A percentile compares a stretch with the other conserved stretches of the same genome.
These are phyloP conservation scores for Tolypocladium nubicola DNA, from an alignment of 2,329 filamentous ascomycete genomes.

Conservation along the genomic window DNA sequence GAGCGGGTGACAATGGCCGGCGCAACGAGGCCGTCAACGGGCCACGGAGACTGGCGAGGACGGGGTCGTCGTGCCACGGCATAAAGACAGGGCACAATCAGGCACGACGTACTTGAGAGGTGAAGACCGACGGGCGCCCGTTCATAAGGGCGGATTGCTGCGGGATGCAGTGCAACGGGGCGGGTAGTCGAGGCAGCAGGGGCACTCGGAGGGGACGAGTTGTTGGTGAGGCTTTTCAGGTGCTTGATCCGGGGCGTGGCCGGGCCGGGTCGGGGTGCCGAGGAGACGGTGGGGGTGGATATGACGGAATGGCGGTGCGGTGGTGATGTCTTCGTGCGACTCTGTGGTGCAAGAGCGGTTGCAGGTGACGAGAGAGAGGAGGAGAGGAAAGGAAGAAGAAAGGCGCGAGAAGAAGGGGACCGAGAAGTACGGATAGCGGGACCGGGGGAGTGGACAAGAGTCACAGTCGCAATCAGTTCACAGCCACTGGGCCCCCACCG, in stretches of 20 bases:
- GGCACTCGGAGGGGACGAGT: conserved; percentile 4
- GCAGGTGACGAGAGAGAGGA: conserved; percentile 2
- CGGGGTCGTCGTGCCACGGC: not conserved
- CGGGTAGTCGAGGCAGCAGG: conserved; percentile 4
- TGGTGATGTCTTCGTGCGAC: not conserved
- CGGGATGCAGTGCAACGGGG: conserved; percentile 19
- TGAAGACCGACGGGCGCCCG: conserved; percentile 76
- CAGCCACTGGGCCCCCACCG: not conserved
- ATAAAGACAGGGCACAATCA: conserved; percentile 2
- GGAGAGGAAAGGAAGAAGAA: not conserved
- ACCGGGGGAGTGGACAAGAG: not conserved
- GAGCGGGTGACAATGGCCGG: not conserved
- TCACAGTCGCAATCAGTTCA: not conserved
- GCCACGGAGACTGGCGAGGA: not conserved
- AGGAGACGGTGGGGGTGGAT: not conserved
- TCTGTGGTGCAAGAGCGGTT: conserved; percentile 2
- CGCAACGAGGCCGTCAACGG: not conserved
- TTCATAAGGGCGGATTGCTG: conserved; percentile 64
- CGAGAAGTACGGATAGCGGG: not conserved
- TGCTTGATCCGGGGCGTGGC: not conserved
- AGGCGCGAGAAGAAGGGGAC: not conserved
- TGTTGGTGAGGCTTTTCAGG: not conserved
- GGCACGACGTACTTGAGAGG: conserved; percentile 58
- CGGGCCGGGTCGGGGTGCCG: not conserved
- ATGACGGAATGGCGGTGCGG: not conserved